A percentile compares a stretch with the other conserved stretches of the same genome.
Conservation (phyloP, 768 basidiomycete species). For the Agaricus blazei region DNA sequence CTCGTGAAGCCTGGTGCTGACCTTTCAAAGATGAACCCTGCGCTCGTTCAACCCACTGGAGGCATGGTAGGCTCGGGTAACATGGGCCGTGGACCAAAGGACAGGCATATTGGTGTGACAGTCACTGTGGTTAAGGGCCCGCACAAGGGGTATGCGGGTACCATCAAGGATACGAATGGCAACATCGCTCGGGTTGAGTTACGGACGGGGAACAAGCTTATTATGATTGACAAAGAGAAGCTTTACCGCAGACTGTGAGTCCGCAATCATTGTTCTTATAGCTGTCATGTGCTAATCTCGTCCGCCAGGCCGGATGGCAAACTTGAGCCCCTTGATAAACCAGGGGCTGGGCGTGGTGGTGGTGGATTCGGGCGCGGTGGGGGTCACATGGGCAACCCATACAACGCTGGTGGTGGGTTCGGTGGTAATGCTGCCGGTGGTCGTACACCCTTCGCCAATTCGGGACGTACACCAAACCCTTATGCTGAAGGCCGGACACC, state of each 20-base stretch:
- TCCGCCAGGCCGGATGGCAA: slow-evolving; percentile 47
- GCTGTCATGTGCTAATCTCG: slow-evolving; percentile 2
- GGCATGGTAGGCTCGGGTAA: slow-evolving; percentile 78
- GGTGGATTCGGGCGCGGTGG: slow-evolving; percentile 11
- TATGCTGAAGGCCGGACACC: slow-evolving; percentile 56
- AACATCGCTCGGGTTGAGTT: slow-evolving; percentile 84
- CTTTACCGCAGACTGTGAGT: slow-evolving; percentile 69
- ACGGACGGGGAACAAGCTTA: slow-evolving; percentile 81
- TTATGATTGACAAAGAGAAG: slow-evolving; percentile 81
- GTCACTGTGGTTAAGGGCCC: slow-evolving; percentile 84
- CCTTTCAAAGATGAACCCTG: slow-evolving; percentile 90
- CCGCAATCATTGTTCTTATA: not conserved
- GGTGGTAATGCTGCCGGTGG: slow-evolving; percentile 21
- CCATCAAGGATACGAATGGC: slow-evolving; percentile 94
- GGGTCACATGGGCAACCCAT: slow-evolving; percentile 31
- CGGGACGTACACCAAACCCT: slow-evolving; percentile 65
- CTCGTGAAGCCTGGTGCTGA: slow-evolving; percentile 64
- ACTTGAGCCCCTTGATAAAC: slow-evolving; percentile 43
- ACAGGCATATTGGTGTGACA: slow-evolving; percentile 72
- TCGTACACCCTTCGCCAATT: slow-evolving; percentile 26
- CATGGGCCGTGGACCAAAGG: slow-evolving; percentile 77
- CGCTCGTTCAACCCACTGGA: slow-evolving; percentile 55
- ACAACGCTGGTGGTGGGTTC: slow-evolving; percentile 18
- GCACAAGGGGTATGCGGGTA: slow-evolving; percentile 86
- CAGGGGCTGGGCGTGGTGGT: slow-evolving; percentile 18